Conservation (phyloP, 2,329 filamentous ascomycete species). For the Trichophyton mentagrophytes region DNA sequence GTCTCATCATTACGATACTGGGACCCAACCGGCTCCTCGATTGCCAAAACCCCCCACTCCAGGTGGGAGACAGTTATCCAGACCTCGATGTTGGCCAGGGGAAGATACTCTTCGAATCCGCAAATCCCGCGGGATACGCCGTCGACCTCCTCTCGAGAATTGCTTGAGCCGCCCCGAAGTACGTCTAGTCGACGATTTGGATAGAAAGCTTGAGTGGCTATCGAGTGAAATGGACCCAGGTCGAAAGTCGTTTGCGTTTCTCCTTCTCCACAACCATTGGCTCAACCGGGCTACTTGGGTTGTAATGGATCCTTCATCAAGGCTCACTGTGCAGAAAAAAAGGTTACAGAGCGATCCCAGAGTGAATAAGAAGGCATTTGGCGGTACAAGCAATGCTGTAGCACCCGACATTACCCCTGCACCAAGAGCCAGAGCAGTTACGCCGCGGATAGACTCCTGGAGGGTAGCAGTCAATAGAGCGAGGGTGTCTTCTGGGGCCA, state of each 20-base stretch:
- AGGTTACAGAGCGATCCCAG: conserved; percentile 26
- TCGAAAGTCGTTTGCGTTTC: conserved; percentile 29
- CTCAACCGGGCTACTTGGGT: conserved; percentile 30
- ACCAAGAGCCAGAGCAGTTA: conserved; percentile 15
- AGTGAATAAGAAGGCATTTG: conserved; percentile 19
- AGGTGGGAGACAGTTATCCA: background rate
- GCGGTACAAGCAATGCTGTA: conserved; percentile 16
- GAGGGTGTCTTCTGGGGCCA: conserved; percentile 21
- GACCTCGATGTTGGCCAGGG: background rate
- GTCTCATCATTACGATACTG: background rate
- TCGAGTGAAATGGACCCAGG: conserved; percentile 28
- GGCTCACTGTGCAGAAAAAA: conserved; percentile 22
- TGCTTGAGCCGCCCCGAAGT: conserved; percentile 25
- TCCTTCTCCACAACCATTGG: conserved; percentile 31
- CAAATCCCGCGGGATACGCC: background rate
- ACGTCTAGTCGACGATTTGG: conserved; percentile 23
- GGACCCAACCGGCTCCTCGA: background rate
- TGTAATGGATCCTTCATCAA: conserved; percentile 28
- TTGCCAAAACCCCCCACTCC: background rate
- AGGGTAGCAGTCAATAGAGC: conserved; percentile 26
- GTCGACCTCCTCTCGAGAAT: conserved; percentile 3
- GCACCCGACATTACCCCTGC: conserved; percentile 12
- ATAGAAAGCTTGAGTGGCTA: conserved; percentile 29
- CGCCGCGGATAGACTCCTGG: conserved; percentile 29
- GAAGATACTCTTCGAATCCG: background rate